Evolutionary conservation across 805 yeast genomes (phyloP), one percentile per base, ranked within the genome.

Genomic region (Suhomyces canberraensis): DNA sequence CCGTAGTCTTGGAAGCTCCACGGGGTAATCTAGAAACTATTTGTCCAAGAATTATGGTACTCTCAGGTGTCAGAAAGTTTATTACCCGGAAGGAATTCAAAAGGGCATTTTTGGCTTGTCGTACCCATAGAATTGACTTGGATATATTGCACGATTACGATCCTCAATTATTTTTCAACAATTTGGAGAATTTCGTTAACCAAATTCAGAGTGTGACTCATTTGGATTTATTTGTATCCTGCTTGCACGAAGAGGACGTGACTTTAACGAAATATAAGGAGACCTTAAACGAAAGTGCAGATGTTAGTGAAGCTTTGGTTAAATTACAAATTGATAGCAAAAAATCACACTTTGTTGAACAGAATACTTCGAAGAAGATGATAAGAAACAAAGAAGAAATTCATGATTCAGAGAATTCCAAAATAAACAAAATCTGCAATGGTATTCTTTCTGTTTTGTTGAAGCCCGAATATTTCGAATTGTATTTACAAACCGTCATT

Each of bases 11-110:
- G 36, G 96, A 93, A 59, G 96, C 96, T 4, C 95, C 95, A 41
- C 76, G 99, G 57, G 99, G 99, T 43, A 93, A 93, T 52, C 66
- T 93, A 47, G 99, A 93, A 60, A 89, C 98, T 0, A 84, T 93
- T 14, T 81, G 79, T 52, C 98, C 99, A 11, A 75, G 98, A 58
- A 84, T 93, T 31, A 80, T 93, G 84, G 95, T 91, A 3, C 65
- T 93, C 26, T 75, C 85, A 9, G 93, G 83, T 16, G 95, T 93
- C 17, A 75, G 98, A 46, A 69, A 73, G 22, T 72, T 73, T 46
- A 87, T 93, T 42, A 67, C 73, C 22, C 62, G 67, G 1, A 68
- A 61, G 39, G 65, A 77, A 24, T 93, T 83, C 51, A 66, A 63
- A 31, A 71, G 70, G n/a, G 98, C 98, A 0, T 89, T 91, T 50